These are phyloP conservation scores for Pelargonium cotyledonis DNA, from an alignment of 441 rosid genomes.

Conservation along the genomic window DNA sequence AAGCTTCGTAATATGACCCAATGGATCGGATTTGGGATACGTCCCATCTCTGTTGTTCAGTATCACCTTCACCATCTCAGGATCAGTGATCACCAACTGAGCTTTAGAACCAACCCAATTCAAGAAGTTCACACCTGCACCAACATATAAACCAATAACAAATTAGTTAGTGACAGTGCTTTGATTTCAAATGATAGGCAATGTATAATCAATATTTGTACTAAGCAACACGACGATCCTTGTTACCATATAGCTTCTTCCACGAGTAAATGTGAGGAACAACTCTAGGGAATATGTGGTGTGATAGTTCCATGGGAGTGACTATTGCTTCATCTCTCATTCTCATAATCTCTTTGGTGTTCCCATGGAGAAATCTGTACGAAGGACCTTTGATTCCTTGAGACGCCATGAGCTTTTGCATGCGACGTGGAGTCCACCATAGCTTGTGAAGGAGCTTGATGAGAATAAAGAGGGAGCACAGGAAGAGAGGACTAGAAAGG, in stretches of 20 bases:
- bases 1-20: neutral
- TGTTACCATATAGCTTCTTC: conserved; percentile 31
- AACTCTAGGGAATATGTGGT: conserved; percentile 25
- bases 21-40: neutral
- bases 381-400: conserved; percentile 40
- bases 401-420: conserved; percentile 21
- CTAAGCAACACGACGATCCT: no score
- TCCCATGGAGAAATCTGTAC: conserved; percentile 33
- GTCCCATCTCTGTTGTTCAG: neutral
- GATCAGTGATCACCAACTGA: neutral
- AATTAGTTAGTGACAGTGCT: neutral
- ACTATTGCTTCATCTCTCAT: conserved; percentile 23
- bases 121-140: neutral
- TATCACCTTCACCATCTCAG: neutral
- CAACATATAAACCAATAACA: neutral
- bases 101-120: neutral
- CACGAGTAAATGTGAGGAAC: conserved; percentile 27
- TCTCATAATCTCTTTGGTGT: conserved; percentile 20
- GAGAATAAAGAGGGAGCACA: conserved; percentile 17
- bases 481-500: conserved; percentile 2
- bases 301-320: conserved; percentile 31
- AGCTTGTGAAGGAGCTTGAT: conserved; percentile 22
- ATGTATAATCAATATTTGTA: no score
- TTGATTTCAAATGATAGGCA: no score
- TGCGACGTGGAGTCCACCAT: conserved; percentile 31